Evolutionary conservation across 108 stramenopile species (phyloP).

Genomic region (Parietichytrium sp.): DNA sequence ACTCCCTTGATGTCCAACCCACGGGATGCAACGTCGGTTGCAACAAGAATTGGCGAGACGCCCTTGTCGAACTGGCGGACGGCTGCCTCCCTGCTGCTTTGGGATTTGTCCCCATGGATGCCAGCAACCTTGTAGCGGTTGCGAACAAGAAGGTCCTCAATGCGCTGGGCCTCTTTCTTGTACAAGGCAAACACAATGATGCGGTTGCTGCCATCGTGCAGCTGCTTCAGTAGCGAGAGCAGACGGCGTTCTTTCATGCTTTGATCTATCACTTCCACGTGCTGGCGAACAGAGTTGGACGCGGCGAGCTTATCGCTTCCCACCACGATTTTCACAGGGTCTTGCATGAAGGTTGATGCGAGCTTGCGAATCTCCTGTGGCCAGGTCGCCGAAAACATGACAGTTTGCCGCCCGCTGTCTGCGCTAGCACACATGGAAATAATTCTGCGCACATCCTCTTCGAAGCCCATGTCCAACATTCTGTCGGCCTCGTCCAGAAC

Average conservation of each 20-base stretch:
- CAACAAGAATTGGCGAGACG: conserved; percentile 80
- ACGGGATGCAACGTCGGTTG: conserved; percentile 94
- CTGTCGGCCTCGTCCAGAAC: conserved; percentile 97
- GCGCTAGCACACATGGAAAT: conserved; percentile 66
- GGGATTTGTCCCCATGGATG: conserved; percentile 96
- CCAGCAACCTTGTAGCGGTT: conserved; percentile 59
- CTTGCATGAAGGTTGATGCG: conserved; percentile 76
- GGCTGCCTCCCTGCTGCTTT: conserved; percentile 80
- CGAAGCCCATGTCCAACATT: conserved; percentile 72
- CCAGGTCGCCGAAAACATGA: conserved; percentile 98
- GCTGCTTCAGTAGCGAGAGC: conserved; percentile 69
- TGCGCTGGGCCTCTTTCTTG: conserved; percentile 91
- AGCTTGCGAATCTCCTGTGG: conserved; percentile 86
- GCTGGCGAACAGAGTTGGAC: conserved; percentile 77
- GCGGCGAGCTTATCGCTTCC: conserved; percentile 49
- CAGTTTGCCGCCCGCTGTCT: conserved; percentile 77
- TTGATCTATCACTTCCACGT: conserved; percentile 89
- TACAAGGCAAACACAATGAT: conserved; percentile 91
- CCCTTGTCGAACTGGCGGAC: conserved; percentile 86
- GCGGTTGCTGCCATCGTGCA: conserved; percentile 70
- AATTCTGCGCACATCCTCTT: conserved; percentile 75
- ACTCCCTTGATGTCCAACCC: conserved; percentile 97
- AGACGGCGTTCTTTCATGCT: conserved; percentile 74
- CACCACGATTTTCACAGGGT: conserved; percentile 80
- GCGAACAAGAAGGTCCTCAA: conserved; percentile 75